These are phyloP conservation scores for Amniculicola lignicola DNA, from an alignment of 495 filamentous ascomycete genomes.

Conservation along the genomic window DNA sequence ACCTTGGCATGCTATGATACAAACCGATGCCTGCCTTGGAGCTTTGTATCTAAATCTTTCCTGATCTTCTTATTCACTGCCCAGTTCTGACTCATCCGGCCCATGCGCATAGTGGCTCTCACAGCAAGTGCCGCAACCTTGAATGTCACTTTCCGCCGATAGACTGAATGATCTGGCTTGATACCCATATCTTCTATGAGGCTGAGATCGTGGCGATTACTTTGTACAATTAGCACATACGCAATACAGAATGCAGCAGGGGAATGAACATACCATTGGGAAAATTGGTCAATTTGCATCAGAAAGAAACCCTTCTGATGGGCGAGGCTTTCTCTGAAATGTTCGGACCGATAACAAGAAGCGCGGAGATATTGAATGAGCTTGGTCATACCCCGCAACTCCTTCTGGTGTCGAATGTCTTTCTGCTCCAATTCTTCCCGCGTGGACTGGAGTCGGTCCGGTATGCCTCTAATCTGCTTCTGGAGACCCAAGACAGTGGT, in stretches of 20 bases:
- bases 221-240: constrained; percentile 40
- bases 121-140: constrained; percentile 52
- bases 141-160: constrained; percentile 45
- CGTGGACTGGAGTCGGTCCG: too few species aligned
- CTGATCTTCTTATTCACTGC: constrained; percentile 38
- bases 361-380: constrained; percentile 88
- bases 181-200: constrained; percentile 79
- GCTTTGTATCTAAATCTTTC: constrained; percentile 36
- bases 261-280: constrained; percentile 70
- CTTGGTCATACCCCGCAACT: constrained; percentile 77
- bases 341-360: constrained; percentile 71
- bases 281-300: constrained; percentile 76
- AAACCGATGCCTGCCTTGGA: too few species aligned
- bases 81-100: constrained; percentile 51
- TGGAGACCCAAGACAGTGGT: too few species aligned
- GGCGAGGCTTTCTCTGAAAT: constrained; percentile 69
- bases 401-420: constrained; percentile 67
- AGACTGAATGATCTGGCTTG: constrained; percentile 46
- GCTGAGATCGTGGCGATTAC: constrained; percentile 85
- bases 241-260: neutral
- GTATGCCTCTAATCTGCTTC: too few species aligned
- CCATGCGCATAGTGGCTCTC: constrained; percentile 56
- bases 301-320: constrained; percentile 75
- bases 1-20: too few species aligned
- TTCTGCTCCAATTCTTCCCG: too few species aligned